Percentiles rank a stretch among this genome's conserved stretches.
Evolutionary conservation across 108 stramenopile genomes (phyloP).

Genomic region (Skeletonema costatum): DNA sequence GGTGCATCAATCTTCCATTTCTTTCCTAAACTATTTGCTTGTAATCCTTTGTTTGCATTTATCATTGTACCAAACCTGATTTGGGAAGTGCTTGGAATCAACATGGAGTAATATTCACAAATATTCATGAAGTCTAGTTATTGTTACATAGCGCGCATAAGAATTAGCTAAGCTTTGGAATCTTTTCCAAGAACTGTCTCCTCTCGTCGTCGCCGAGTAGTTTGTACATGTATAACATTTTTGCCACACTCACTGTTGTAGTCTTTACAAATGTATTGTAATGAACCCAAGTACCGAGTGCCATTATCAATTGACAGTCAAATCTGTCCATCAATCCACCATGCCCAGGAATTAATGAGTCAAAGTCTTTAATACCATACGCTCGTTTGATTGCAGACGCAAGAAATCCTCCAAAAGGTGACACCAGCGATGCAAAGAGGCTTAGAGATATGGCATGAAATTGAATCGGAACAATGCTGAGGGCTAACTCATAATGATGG

Average conservation of each 20-base stretch:
- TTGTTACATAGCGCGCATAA: neutral
- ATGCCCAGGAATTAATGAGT: slow-evolving; percentile 90
- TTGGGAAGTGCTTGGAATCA: slow-evolving; percentile 70
- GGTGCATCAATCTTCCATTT: slow-evolving; percentile 91
- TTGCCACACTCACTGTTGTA: slow-evolving; percentile 82
- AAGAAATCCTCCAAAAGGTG: slow-evolving; percentile 96
- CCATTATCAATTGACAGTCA: slow-evolving; percentile 98
- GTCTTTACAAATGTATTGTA: slow-evolving; percentile 93
- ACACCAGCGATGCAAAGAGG: slow-evolving; percentile 84
- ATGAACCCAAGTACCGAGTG: slow-evolving; percentile 95
- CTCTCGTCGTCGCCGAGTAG: slow-evolving; percentile 54
- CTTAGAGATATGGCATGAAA: slow-evolving; percentile 81
- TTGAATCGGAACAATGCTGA: slow-evolving; percentile 83
- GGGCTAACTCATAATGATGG: slow-evolving; percentile 78
- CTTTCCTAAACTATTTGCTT: slow-evolving; percentile 62
- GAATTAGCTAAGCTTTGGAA: slow-evolving; percentile 5
- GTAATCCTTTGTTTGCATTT: slow-evolving; percentile 77
- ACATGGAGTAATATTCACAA: slow-evolving; percentile 30
- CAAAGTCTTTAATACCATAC: slow-evolving; percentile 94
- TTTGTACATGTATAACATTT: slow-evolving; percentile 84
- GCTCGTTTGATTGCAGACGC: slow-evolving; percentile 94
- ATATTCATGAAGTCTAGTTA: neutral
- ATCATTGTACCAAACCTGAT: slow-evolving; percentile 75
- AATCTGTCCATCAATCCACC: slow-evolving; percentile 93
- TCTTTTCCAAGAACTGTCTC: slow-evolving; percentile 53